phyloP scores from a whole-genome alignment of 1,139 yeast species.

The Yamadazyma aaseri region DNA sequence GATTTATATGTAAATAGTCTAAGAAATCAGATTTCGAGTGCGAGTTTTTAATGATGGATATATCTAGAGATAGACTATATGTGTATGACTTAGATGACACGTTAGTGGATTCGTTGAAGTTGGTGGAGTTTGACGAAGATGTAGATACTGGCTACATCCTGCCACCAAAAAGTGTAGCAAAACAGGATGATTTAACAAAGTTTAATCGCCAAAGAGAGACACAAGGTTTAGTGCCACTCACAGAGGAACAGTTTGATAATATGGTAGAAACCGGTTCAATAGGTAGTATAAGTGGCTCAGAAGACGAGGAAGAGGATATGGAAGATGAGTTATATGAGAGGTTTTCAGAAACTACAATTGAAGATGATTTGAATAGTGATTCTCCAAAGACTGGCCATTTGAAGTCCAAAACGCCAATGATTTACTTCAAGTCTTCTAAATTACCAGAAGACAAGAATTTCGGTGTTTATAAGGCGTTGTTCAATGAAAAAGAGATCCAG shows the following conservation, averaged over 20 bases:
- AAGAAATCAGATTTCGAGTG: too few species aligned
- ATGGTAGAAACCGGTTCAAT: slow-evolving; percentile 50
- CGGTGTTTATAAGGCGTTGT: slow-evolving; percentile 70
- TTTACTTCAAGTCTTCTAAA: slow-evolving; percentile 50
- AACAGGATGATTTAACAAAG: slow-evolving; percentile 53
- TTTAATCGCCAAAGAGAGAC: slow-evolving; percentile 58
- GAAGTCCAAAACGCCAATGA: slow-evolving; percentile 63
- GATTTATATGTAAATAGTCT: background rate
- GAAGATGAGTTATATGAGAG: slow-evolving; percentile 19
- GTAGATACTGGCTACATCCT: background rate
- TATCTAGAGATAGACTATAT: slow-evolving; percentile 43
- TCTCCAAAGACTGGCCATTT: slow-evolving; percentile 29
- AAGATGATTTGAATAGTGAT: slow-evolving; percentile 8
- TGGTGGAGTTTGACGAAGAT: slow-evolving; percentile 56
- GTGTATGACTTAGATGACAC: slow-evolving; percentile 48
- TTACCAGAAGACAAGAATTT: slow-evolving; percentile 50
- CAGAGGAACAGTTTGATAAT: slow-evolving; percentile 60
- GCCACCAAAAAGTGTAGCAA: background rate
- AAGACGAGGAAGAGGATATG: slow-evolving; percentile 29
- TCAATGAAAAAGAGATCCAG: slow-evolving; percentile 32
- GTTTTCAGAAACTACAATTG: slow-evolving; percentile 11
- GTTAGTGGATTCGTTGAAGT: slow-evolving; percentile 47
- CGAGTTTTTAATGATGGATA: slow-evolving; percentile 1
- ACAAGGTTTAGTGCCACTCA: slow-evolving; percentile 45
- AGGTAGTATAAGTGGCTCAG: slow-evolving; percentile 62